These are phyloP conservation scores for Mycena vulgaris DNA, from an alignment of 768 basidiomycete species.

Conservation along the genomic window DNA sequence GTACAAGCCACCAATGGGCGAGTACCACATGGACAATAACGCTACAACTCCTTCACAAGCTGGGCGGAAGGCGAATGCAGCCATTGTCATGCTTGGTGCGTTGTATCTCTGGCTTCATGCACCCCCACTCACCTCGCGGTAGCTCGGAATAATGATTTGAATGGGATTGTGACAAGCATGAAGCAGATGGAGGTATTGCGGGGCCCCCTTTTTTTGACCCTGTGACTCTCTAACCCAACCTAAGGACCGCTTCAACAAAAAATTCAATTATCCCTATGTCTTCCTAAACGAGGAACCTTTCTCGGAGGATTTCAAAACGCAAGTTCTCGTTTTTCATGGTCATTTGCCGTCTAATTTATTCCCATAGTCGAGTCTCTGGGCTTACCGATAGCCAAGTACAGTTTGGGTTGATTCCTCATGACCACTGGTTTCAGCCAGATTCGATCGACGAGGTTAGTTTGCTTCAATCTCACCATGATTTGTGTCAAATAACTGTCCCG, in stretches of 20 bases:
- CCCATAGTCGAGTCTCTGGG: constrained; percentile 53
- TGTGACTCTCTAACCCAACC: no score
- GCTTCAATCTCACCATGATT: not conserved
- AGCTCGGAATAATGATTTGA: constrained; percentile 75
- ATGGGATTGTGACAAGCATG: constrained; percentile 73
- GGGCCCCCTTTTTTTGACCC: no score
- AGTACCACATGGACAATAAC: no score
- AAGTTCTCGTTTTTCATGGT: constrained; percentile 33
- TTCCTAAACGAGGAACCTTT: constrained; percentile 90
- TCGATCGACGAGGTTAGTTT: constrained; percentile 64
- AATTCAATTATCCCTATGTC: constrained; percentile 87
- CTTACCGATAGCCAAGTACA: constrained; percentile 76
- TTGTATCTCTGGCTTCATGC: not conserved
- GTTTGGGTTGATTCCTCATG: constrained; percentile 84
- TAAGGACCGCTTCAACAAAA: constrained; percentile 92
- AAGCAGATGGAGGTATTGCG: constrained; percentile 92
- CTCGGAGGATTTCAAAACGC: constrained; percentile 80
- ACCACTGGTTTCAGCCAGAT: constrained; percentile 85
- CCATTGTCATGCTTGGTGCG: constrained; percentile 82
- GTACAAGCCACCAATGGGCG: constrained; percentile 63
- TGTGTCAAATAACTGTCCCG: not conserved
- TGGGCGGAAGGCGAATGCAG: constrained; percentile 83
- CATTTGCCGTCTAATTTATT: constrained; percentile 11
- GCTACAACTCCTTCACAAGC: constrained; percentile 47
- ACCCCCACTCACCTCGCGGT: constrained; percentile 1